These are phyloP conservation scores for Cercophora samala DNA, from an alignment of 495 filamentous ascomycete species.

Conservation along the genomic window DNA sequence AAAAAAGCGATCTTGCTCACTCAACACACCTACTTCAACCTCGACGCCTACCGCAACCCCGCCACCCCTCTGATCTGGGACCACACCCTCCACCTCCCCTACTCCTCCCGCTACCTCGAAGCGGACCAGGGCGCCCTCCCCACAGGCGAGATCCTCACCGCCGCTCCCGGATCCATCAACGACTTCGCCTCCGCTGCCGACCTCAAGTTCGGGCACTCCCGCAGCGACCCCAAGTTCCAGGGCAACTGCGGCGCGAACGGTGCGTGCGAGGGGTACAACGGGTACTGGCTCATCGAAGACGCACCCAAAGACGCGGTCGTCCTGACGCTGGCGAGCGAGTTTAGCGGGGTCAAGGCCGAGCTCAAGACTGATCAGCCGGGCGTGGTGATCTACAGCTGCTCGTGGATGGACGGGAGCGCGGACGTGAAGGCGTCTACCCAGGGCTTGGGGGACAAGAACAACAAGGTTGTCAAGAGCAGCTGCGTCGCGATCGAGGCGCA, in stretches of 20 bases:
- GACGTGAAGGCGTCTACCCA: slow-evolving; percentile 56
- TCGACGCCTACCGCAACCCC: slow-evolving; percentile 68
- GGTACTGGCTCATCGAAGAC: slow-evolving; percentile 68
- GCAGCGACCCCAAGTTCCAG: slow-evolving; percentile 51
- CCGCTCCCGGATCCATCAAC: slow-evolving; percentile 57
- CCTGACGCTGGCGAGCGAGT: slow-evolving; percentile 53
- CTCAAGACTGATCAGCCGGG: slow-evolving; percentile 67
- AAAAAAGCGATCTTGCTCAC: slow-evolving; percentile 63
- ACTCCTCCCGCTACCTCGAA: slow-evolving; percentile 64
- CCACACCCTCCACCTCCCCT: slow-evolving; percentile 67
- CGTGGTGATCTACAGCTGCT: slow-evolving; percentile 69
- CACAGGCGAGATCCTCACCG: slow-evolving; percentile 63
- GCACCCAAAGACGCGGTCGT: slow-evolving; percentile 57
- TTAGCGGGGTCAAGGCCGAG: slow-evolving; percentile 66
- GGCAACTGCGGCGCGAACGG: slow-evolving; percentile 62
- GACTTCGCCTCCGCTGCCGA: slow-evolving; percentile 62
- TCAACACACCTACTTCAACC: slow-evolving; percentile 85
- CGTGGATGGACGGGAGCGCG: slow-evolving; percentile 62
- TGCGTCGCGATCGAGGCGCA: slow-evolving; percentile 62
- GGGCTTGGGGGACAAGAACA: slow-evolving; percentile 51
- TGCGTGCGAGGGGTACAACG: slow-evolving; percentile 76
- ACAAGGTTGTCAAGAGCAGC: slow-evolving; percentile 52
- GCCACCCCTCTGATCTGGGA: slow-evolving; percentile 61
- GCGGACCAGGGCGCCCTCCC: slow-evolving; percentile 69
- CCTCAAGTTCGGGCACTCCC: slow-evolving; percentile 65